Evolutionary conservation across 179 eudicot species (phyloP), one percentile per base, ranked within the genome.

Genomic region (Corrigiola litoralis): DNA sequence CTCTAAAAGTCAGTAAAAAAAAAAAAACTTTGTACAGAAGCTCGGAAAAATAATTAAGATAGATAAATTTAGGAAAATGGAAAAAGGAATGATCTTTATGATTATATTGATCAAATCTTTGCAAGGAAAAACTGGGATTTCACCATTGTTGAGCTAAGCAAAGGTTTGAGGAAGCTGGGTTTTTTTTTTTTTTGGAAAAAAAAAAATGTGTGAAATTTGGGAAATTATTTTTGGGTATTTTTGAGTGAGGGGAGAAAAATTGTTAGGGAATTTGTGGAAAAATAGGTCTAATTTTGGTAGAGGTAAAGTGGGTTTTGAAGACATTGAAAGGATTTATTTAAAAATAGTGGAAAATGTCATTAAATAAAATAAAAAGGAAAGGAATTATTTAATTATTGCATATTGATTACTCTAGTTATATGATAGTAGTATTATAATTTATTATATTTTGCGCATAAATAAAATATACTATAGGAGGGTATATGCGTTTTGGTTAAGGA

Each of bases 1-100:
- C n/a, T 27, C 18, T n/a, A n/a, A 53, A 48, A 54, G 34, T 50
- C 5, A 60, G 13, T n/a, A 8, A 37, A 45, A 60, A 47, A 23
- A 14, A 59, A 1, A 34, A 20, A n/a, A n/a, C n/a, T n/a, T 2
- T 53, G 10, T 25, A 9, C n/a, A 41, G 40, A 50, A 37, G 18
- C 17, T 54, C 11, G 27, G 40, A 20, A n/a, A 49, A 41, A 34
- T 20, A 53, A n/a, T n/a, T n/a, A 41, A 2, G 38, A 20, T 41
- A 41, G 20, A 27, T 59, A 20, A 24, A 47, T 40, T 66, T 33
- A 71, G 66, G 74, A 72, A 62, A 73, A 61, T 78, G 67, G 75
- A 73, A 76, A 31, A 68, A 72, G 75, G 49, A 56, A 72, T 75
- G 79, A 66, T 71, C 68, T 48, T 42, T 9, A 53, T 61, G 63